A percentile compares a stretch with the other conserved stretches of the same genome.
phyloP scores from a whole-genome alignment of 495 filamentous ascomycete species.

The Trichoderma reesei region DNA sequence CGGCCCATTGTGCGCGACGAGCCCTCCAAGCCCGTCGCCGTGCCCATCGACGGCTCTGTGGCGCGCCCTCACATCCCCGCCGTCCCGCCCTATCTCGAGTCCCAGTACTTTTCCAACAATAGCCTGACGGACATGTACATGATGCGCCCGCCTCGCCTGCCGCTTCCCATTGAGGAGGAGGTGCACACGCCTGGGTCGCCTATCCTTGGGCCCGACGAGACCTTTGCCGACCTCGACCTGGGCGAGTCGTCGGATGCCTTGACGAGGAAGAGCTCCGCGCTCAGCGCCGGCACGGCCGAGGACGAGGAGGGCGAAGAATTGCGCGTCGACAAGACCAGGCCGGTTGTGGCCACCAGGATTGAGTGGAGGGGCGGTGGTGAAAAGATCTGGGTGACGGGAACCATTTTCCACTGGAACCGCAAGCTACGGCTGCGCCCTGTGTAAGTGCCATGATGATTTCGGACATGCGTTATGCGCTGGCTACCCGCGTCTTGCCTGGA shows the following conservation, averaged over 20 bases:
- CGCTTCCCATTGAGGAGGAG: constrained; percentile 85
- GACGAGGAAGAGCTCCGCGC: constrained; percentile 47
- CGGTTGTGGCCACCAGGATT: constrained; percentile 67
- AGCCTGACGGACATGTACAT: constrained; percentile 50
- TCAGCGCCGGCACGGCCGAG: constrained; percentile 63
- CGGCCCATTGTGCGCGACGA: constrained; percentile 19
- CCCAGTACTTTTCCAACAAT: constrained; percentile 20
- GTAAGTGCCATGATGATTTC: constrained; percentile 50
- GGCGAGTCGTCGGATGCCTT: constrained; percentile 34
- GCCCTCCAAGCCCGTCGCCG: constrained; percentile 41
- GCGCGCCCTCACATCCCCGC: constrained; percentile 20
- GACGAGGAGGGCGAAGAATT: constrained; percentile 71
- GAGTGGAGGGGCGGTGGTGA: constrained; percentile 73
- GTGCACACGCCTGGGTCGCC: constrained; percentile 78
- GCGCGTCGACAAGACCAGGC: constrained; percentile 50
- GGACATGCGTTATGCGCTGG: no score
- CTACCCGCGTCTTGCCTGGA: background rate
- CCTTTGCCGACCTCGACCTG: constrained; percentile 37
- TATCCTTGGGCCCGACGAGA: constrained; percentile 45
- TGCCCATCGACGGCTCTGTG: constrained; percentile 27
- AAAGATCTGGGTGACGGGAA: constrained; percentile 92
- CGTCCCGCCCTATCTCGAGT: background rate
- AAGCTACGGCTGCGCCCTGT: constrained; percentile 77
- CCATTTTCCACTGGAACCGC: constrained; percentile 90
- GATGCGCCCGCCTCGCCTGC: constrained; percentile 73